These are phyloP conservation scores for Vicia sativa DNA, from an alignment of 306 rosid species.

Conservation along the genomic window DNA sequence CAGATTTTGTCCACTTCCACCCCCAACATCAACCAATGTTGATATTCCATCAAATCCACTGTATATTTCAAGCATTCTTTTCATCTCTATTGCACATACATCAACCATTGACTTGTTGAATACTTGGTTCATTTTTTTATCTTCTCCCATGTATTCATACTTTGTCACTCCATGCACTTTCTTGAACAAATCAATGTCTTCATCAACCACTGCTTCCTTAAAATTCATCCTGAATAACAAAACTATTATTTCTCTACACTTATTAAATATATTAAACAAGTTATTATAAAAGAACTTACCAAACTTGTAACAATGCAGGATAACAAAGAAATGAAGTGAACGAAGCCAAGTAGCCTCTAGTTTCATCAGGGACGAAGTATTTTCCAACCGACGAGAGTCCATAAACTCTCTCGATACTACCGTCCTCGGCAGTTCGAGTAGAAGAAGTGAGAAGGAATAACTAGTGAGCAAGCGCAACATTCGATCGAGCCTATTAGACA, in stretches of 20 bases:
- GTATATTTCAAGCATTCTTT: conserved; percentile 38
- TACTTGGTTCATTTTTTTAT: conserved; percentile 28
- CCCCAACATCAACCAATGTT: conserved; percentile 45
- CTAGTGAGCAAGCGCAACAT: conserved; percentile 37
- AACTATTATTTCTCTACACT: not conserved
- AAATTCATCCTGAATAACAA: conserved; percentile 33
- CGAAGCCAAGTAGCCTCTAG: conserved; percentile 20
- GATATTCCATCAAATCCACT: conserved; percentile 40
- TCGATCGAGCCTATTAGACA: conserved; percentile 30
- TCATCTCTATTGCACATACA: conserved; percentile 16
- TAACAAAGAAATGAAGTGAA: not conserved
- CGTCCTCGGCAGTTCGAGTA: not conserved
- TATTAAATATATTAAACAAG: too few relatives aligned
- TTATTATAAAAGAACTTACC: conserved; percentile 11
- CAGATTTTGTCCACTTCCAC: conserved; percentile 46
- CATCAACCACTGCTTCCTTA: conserved; percentile 41
- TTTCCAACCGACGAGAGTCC: conserved; percentile 32
- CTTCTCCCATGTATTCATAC: conserved; percentile 39
- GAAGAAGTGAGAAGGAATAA: conserved; percentile 29
- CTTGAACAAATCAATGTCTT: conserved; percentile 35
- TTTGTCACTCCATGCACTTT: conserved; percentile 33
- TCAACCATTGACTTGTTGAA: conserved; percentile 38
- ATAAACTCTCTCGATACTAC: conserved; percentile 16
- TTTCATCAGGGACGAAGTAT: conserved; percentile 28
- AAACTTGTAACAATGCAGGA: not conserved